Conservation (phyloP, 2,329 filamentous ascomycete genomes). For the Blumeriella jaapii region DNA sequence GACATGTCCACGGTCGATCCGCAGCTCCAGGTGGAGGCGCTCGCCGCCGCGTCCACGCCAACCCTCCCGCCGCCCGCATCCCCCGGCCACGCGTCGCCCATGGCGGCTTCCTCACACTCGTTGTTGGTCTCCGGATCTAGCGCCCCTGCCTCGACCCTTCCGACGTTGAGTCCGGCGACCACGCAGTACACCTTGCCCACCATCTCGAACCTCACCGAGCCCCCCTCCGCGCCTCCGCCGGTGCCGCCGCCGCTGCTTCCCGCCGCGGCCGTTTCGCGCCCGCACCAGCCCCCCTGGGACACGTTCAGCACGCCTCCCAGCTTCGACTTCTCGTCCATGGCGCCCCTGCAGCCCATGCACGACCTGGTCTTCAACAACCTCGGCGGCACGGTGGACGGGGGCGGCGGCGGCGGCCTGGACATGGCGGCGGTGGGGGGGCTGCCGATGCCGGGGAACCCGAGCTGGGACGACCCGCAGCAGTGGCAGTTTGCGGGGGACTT, state of each 20-base stretch:
- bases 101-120: slow-evolving; percentile 1
- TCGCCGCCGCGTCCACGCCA: slow-evolving; percentile 6
- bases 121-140: slow-evolving; percentile 9
- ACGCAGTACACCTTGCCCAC: slow-evolving; percentile 20
- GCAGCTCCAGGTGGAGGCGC: neutral
- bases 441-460: slow-evolving; percentile 2
- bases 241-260: neutral
- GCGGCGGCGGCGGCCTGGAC: slow-evolving; percentile 1
- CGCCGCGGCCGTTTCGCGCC: too few species aligned
- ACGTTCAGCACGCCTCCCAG: slow-evolving; percentile 15
- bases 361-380: slow-evolving; percentile 48
- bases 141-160: slow-evolving; percentile 8
- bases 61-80: slow-evolving; percentile 6
- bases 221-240: neutral
- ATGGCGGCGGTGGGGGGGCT: neutral
- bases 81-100: slow-evolving; percentile 1
- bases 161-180: neutral
- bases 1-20: neutral
- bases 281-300: slow-evolving; percentile 14
- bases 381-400: slow-evolving; percentile 7
- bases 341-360: slow-evolving; percentile 44
- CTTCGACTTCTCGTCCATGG: slow-evolving; percentile 40
- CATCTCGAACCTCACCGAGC: slow-evolving; percentile 20
- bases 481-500: slow-evolving; percentile 46
- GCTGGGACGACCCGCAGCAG: too few species aligned